Conservation (phyloP, 805 yeast species). For the Lachancea quebecensis region DNA sequence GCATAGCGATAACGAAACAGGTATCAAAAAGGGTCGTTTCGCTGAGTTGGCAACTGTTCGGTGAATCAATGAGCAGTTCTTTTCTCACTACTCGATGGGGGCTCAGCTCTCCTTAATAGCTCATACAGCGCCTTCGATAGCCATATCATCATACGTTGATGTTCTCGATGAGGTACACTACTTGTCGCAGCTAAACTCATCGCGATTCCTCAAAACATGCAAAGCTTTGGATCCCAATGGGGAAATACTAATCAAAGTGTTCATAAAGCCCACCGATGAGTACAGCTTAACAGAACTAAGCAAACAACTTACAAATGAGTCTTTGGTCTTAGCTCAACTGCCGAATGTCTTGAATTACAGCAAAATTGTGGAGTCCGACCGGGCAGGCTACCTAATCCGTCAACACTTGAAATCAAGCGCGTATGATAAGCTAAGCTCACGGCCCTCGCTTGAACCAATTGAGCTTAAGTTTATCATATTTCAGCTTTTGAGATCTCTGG, state of each 20-base stretch:
- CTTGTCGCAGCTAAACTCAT: conserved; percentile 65
- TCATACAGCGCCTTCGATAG: conserved; percentile 88
- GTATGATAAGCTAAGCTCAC: conserved; percentile 78
- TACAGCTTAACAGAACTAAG: conserved; percentile 20
- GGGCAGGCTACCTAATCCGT: conserved; percentile 86
- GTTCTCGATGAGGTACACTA: conserved; percentile 72
- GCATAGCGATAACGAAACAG: no score
- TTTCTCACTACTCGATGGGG: conserved; percentile 53
- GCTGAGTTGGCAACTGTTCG: neutral
- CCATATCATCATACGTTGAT: conserved; percentile 82
- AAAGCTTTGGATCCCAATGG: conserved; percentile 72
- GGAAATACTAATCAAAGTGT: conserved; percentile 67
- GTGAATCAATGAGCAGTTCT: neutral
- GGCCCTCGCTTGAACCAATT: conserved; percentile 77
- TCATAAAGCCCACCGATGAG: conserved; percentile 58
- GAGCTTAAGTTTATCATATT: conserved; percentile 82
- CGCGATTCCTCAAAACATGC: conserved; percentile 80
- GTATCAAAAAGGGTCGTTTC: no score
- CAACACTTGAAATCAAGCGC: conserved; percentile 72
- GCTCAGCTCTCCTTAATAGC: conserved; percentile 78
- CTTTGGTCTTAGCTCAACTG: conserved; percentile 37
- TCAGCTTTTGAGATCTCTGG: conserved; percentile 63
- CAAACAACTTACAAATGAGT: conserved; percentile 32
- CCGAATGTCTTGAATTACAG: conserved; percentile 67
- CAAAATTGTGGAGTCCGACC: conserved; percentile 73